Percentiles rank a stretch among this genome's conserved stretches.
phyloP scores from a whole-genome alignment of 345 rosid genomes.

The Populus pruinosa region DNA sequence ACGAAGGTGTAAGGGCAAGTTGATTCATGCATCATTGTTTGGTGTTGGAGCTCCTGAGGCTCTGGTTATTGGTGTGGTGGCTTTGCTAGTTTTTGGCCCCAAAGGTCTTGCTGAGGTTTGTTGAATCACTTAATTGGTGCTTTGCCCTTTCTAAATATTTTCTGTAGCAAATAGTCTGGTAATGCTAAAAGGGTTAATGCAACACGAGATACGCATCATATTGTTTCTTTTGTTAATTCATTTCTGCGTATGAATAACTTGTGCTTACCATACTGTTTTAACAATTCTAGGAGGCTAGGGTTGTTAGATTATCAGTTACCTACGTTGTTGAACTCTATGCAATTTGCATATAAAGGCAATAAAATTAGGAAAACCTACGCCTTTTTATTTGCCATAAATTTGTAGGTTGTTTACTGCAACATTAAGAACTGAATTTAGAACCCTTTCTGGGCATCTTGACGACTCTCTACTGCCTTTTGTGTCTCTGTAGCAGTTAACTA shows the following conservation, averaged over 20 bases:
- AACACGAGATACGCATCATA: background rate
- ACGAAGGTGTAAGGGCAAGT: constrained; percentile 39
- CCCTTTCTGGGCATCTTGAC: background rate
- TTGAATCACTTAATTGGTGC: background rate
- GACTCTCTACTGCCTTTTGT: background rate
- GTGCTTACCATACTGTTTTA: background rate
- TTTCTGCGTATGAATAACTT: too few species aligned
- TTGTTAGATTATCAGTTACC: background rate
- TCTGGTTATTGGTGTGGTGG: constrained; percentile 96
- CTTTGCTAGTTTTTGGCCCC: constrained; percentile 96
- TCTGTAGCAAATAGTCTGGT: background rate
- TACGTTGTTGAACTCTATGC: background rate
- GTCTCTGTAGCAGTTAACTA: background rate
- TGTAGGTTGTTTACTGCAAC: background rate
- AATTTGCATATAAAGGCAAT: background rate
- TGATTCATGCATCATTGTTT: constrained; percentile 72
- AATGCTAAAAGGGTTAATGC: background rate
- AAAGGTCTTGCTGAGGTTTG: constrained; percentile 98
- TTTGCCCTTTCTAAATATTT: background rate
- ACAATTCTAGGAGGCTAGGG: background rate
- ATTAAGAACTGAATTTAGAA: background rate
- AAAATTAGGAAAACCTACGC: background rate
- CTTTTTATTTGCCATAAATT: too few species aligned
- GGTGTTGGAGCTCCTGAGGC: constrained; percentile 99
- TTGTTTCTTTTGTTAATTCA: background rate